Evolutionary conservation across 2,329 filamentous ascomycete species (phyloP).

Genomic region (Monilinia vaccinii-corymbosi): DNA sequence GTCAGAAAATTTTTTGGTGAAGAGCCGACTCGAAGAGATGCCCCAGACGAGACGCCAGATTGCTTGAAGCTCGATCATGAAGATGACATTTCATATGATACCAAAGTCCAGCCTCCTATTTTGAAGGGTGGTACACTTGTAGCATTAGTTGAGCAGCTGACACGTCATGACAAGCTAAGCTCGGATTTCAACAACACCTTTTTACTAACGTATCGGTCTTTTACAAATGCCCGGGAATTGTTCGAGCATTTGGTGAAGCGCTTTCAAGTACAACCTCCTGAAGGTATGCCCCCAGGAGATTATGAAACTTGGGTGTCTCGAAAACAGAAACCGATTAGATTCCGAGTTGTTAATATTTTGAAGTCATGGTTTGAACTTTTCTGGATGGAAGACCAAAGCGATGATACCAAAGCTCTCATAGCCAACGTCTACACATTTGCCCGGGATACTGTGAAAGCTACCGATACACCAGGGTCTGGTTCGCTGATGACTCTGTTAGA

Average conservation of each 20-base stretch:
- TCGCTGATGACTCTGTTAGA: conserved; percentile 82
- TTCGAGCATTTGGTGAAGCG: conserved; percentile 88
- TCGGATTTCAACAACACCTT: conserved; percentile 97
- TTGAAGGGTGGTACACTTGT: conserved; percentile 85
- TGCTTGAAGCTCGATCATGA: conserved; percentile 83
- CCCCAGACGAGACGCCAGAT: conserved; percentile 68
- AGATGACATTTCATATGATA: conserved; percentile 81
- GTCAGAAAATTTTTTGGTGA: conserved; percentile 59
- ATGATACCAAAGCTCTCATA: conserved; percentile 75
- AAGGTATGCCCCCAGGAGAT: conserved; percentile 65
- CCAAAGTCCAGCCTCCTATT: conserved; percentile 63
- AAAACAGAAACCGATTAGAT: conserved; percentile 93
- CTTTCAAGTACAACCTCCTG: conserved; percentile 86
- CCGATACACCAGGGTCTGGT: conserved; percentile 80
- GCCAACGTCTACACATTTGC: conserved; percentile 86
- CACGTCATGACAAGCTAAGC: conserved; percentile 89
- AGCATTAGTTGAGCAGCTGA: conserved; percentile 88
- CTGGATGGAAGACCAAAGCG: conserved; percentile 93
- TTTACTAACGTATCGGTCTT: conserved; percentile 90
- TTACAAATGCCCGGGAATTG: conserved; percentile 80
- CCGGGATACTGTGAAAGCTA: conserved; percentile 83
- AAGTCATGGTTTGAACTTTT: conserved; percentile 98
- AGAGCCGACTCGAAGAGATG: conserved; percentile 36
- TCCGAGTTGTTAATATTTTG: conserved; percentile 93
- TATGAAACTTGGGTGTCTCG: conserved; percentile 83